These are phyloP conservation scores for Daldinia vernicosa DNA, from an alignment of 495 filamentous ascomycete genomes.

Conservation along the genomic window DNA sequence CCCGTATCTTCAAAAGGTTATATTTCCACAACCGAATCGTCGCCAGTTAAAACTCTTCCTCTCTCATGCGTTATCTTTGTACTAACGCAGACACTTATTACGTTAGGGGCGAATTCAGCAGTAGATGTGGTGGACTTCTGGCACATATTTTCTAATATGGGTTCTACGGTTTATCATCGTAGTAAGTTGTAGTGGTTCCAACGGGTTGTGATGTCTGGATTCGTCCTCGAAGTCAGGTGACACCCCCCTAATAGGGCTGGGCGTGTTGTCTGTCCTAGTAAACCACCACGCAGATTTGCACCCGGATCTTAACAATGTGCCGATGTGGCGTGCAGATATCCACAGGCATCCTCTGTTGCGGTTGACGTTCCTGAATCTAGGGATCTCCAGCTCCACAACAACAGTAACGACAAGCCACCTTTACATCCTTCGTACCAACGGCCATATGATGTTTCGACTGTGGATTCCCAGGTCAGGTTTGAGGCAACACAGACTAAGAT, in stretches of 20 bases:
- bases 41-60: constrained; percentile 87
- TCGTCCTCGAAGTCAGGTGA: constrained; percentile 16
- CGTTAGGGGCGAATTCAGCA: not conserved
- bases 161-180: constrained; percentile 8
- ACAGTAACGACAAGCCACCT: constrained; percentile 15
- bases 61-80: constrained; percentile 57
- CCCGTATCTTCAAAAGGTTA: not conserved
- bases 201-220: constrained; percentile 13
- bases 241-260: constrained; percentile 28
- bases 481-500: constrained; percentile 31
- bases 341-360: constrained; percentile 24
- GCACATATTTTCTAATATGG: constrained; percentile 2
- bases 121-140: not conserved
- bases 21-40: constrained; percentile 73
- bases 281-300: constrained; percentile 34
- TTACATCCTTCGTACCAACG: constrained; percentile 13
- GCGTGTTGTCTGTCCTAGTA: constrained; percentile 38
- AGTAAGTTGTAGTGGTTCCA: constrained; percentile 31
- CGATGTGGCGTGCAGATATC: constrained; percentile 39
- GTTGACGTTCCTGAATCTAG: constrained; percentile 39
- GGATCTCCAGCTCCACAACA: constrained; percentile 27
- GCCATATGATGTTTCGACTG: constrained; percentile 1
- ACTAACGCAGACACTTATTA: not conserved
- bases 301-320: constrained; percentile 43
- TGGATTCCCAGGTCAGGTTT: constrained; percentile 29